Percentiles rank a stretch among this genome's conserved stretches.
Evolutionary conservation across 2,329 filamentous ascomycete genomes (phyloP).

Genomic region (Penicillium sp.): DNA sequence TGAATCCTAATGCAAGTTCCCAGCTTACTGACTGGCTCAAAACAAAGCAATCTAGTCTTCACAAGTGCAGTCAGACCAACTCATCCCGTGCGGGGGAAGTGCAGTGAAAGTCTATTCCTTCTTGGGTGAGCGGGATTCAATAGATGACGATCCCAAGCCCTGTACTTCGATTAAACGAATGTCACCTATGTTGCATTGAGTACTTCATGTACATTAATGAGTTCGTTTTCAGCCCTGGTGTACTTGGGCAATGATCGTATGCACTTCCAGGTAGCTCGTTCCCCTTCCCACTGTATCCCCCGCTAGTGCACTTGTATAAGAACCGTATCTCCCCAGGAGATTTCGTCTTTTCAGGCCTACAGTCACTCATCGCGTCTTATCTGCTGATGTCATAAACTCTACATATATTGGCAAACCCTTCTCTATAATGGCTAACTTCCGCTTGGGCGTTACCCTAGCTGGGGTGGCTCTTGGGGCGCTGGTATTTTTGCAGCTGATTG

Average conservation of each 20-base stretch:
- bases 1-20: background rate
- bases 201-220: background rate
- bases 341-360: background rate
- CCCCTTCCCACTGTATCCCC: background rate
- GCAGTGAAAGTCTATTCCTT: slow-evolving; percentile 10
- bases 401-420: slow-evolving; percentile 1
- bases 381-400: slow-evolving; percentile 7
- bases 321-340: slow-evolving; percentile 2
- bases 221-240: slow-evolving; percentile 1
- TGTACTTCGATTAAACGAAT: slow-evolving; percentile 19
- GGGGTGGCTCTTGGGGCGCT: slow-evolving; percentile 28
- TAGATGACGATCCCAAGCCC: slow-evolving; percentile 11
- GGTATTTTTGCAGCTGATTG: slow-evolving; percentile 33
- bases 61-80: background rate
- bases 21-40: background rate
- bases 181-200: slow-evolving; percentile 6
- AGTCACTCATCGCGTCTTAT: background rate
- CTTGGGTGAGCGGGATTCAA: slow-evolving; percentile 13
- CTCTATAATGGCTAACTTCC: slow-evolving; percentile 31
- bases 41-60: background rate
- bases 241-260: slow-evolving; percentile 11
- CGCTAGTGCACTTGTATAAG: slow-evolving; percentile 2
- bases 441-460: slow-evolving; percentile 25
- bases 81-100: slow-evolving; percentile 15
- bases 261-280: background rate